Evolutionary conservation across 2,329 filamentous ascomycete genomes (phyloP).

Genomic region (Xylaria sp.): DNA sequence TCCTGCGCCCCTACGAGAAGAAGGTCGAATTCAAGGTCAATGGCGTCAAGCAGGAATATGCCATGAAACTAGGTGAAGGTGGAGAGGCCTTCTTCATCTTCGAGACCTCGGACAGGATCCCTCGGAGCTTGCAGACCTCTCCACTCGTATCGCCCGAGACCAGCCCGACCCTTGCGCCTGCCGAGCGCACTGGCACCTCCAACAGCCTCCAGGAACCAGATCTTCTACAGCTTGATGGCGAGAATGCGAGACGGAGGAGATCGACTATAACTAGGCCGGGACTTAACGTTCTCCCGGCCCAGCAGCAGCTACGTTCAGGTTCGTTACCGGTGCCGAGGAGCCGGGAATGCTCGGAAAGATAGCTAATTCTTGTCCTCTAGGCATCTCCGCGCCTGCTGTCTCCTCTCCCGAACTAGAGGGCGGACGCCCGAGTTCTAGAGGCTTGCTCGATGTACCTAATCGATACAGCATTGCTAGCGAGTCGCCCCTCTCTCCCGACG

Average conservation of each 20-base stretch:
- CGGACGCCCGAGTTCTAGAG: slow-evolving; percentile 60
- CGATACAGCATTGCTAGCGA: slow-evolving; percentile 64
- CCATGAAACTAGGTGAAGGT: slow-evolving; percentile 98
- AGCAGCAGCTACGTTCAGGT: slow-evolving; percentile 36
- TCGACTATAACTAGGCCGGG: slow-evolving; percentile 57
- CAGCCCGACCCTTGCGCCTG: slow-evolving; percentile 75
- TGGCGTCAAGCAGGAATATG: slow-evolving; percentile 87
- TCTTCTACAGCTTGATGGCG: slow-evolving; percentile 71
- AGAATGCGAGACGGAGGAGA: slow-evolving; percentile 53
- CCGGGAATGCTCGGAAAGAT: background rate
- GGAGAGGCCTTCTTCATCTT: slow-evolving; percentile 99
- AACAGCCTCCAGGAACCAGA: slow-evolving; percentile 73
- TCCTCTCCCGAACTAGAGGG: slow-evolving; percentile 63
- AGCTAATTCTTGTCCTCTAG: slow-evolving; percentile 47
- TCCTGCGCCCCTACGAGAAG: slow-evolving; percentile 94
- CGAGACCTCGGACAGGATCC: slow-evolving; percentile 90
- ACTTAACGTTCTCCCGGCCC: slow-evolving; percentile 56
- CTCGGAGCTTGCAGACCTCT: slow-evolving; percentile 93
- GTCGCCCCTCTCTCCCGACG: slow-evolving; percentile 60
- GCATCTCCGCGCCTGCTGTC: slow-evolving; percentile 63
- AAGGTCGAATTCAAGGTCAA: slow-evolving; percentile 99
- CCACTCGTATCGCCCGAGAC: slow-evolving; percentile 90
- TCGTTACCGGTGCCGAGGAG: slow-evolving; percentile 8
- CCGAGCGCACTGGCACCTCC: slow-evolving; percentile 54
- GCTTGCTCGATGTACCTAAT: slow-evolving; percentile 59